Evolutionary conservation across 2,329 filamentous ascomycete species (phyloP).

Genomic region (Fusarium mexicanum): DNA sequence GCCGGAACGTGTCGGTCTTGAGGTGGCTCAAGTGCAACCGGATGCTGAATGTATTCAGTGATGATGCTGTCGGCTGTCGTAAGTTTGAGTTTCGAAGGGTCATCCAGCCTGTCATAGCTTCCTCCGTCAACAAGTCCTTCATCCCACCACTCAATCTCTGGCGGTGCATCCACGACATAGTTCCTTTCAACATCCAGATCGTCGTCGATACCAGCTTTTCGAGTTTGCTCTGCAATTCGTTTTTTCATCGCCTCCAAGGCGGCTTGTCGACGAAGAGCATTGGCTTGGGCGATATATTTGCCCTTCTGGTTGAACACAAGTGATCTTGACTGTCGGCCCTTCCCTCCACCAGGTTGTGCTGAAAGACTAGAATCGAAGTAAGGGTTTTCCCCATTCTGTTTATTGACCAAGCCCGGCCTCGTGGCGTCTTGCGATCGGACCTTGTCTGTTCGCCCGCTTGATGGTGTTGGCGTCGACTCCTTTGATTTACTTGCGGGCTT

Average conservation of each 20-base stretch:
- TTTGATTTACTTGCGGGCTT: slow-evolving; percentile 55
- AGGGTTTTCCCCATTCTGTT: slow-evolving; percentile 65
- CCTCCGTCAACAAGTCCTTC: slow-evolving; percentile 82
- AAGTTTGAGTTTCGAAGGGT: slow-evolving; percentile 75
- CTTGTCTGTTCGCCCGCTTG: slow-evolving; percentile 26
- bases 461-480: slow-evolving; percentile 35
- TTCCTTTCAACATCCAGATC: slow-evolving; percentile 89
- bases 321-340: slow-evolving; percentile 75
- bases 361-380: slow-evolving; percentile 80
- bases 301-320: slow-evolving; percentile 94
- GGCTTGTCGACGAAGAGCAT: slow-evolving; percentile 86
- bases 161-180: slow-evolving; percentile 84
- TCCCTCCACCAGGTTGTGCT: slow-evolving; percentile 65
- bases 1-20: slow-evolving; percentile 84
- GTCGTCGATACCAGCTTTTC: slow-evolving; percentile 94
- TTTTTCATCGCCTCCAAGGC: slow-evolving; percentile 95
- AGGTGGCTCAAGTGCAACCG: slow-evolving; percentile 87
- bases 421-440: slow-evolving; percentile 24
- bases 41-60: slow-evolving; percentile 91
- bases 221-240: slow-evolving; percentile 85
- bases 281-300: slow-evolving; percentile 96
- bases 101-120: slow-evolving; percentile 76
- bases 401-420: slow-evolving; percentile 31
- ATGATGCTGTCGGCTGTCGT: slow-evolving; percentile 84
- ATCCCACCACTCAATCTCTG: slow-evolving; percentile 97